phyloP scores from a whole-genome alignment of 139 green algal species.

The Mychonastes homosphaera region DNA sequence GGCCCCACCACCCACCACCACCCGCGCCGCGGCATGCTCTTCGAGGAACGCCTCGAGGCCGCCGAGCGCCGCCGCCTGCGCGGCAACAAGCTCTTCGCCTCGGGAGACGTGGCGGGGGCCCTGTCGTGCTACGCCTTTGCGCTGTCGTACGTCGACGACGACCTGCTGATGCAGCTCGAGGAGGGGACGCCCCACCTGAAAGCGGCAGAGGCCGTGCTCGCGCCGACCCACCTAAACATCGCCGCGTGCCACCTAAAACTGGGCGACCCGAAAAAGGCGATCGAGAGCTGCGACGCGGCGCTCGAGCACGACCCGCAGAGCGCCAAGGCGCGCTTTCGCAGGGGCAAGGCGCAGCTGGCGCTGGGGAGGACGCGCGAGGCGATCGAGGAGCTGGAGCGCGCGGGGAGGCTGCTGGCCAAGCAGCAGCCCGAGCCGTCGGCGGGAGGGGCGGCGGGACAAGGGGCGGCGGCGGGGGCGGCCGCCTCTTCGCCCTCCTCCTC shows the following conservation, averaged over 20 bases:
- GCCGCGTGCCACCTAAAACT: slow-evolving; percentile 48
- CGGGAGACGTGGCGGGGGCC: slow-evolving; percentile 30
- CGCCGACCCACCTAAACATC: slow-evolving; percentile 53
- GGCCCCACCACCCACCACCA: too few species aligned
- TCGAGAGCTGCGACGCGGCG: slow-evolving; percentile 9
- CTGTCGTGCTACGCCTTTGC: slow-evolving; percentile 49
- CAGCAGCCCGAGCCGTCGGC: slow-evolving; percentile 19
- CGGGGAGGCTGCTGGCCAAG: slow-evolving; percentile 14
- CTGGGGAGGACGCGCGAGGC: slow-evolving; percentile 51
- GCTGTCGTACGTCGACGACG: slow-evolving; percentile 64
- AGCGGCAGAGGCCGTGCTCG: slow-evolving; percentile 35
- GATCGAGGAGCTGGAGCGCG: slow-evolving; percentile 36
- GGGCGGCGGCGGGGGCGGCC: too few species aligned
- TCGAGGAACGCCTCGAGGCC: slow-evolving; percentile 63
- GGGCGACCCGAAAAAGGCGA: slow-evolving; percentile 17
- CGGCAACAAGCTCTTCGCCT: slow-evolving; percentile 56
- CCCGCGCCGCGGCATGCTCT: slow-evolving; percentile 28
- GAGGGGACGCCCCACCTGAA: slow-evolving; percentile 48
- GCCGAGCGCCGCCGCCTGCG: slow-evolving; percentile 46
- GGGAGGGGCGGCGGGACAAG: too few species aligned
- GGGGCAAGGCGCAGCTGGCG: slow-evolving; percentile 35
- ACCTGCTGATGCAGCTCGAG: slow-evolving; percentile 73
- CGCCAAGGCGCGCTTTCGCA: slow-evolving; percentile 66
- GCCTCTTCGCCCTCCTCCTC: too few species aligned
- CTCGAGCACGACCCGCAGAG: slow-evolving; percentile 25